Evolutionary conservation across 108 stramenopile species (phyloP).

Genomic region (Cyclotella atomus): DNA sequence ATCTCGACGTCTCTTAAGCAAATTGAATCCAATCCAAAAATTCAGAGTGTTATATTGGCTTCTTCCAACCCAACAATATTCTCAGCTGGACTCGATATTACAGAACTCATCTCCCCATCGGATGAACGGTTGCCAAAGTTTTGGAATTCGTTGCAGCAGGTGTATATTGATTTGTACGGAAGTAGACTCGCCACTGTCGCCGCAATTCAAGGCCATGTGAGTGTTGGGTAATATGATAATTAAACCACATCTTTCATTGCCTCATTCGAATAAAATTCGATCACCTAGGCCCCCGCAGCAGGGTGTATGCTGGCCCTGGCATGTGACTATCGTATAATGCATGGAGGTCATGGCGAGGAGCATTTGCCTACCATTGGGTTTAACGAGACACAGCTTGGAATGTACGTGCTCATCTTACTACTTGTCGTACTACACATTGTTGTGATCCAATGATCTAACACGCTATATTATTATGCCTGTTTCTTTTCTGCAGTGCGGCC

Average conservation of each 20-base stretch:
- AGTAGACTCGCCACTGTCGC: constrained; percentile 69
- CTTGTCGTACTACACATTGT: not conserved
- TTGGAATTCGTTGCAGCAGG: constrained; percentile 82
- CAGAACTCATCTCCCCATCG: constrained; percentile 70
- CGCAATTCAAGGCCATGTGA: constrained; percentile 71
- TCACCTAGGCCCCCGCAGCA: constrained; percentile 68
- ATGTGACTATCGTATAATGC: constrained; percentile 87
- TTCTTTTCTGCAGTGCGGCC: constrained; percentile 35
- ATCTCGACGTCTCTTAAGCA: constrained; percentile 64
- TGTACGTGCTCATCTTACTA: constrained; percentile 22
- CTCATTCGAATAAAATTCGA: not conserved
- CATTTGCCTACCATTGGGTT: constrained; percentile 67
- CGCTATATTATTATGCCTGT: not conserved
- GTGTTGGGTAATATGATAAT: not conserved
- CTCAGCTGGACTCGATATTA: constrained; percentile 84
- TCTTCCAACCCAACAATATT: constrained; percentile 76
- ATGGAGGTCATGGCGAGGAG: constrained; percentile 20
- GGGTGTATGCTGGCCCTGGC: constrained; percentile 88
- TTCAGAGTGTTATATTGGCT: constrained; percentile 65
- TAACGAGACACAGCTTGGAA: constrained; percentile 85
- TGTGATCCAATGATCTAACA: not conserved
- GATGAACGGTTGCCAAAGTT: constrained; percentile 61
- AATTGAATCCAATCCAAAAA: constrained; percentile 54
- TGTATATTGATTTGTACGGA: constrained; percentile 86
- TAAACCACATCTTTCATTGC: not conserved